phyloP scores from a whole-genome alignment of 1,139 yeast genomes.

The Waltiozyma sp. region DNA sequence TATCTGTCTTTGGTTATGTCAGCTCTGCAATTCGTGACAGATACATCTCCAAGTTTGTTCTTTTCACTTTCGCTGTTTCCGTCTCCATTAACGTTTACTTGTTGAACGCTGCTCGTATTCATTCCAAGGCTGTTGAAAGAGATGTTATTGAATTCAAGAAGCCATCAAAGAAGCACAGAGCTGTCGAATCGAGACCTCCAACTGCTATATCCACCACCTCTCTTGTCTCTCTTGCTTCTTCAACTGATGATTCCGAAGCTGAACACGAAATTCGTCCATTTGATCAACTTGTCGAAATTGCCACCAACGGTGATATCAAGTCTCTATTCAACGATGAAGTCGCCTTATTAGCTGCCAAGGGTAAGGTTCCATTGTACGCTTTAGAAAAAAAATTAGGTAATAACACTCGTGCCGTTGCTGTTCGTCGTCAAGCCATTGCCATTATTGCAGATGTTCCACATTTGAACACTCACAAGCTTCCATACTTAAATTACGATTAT shows the following conservation, averaged over 20 bases:
- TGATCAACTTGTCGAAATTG: slow-evolving; percentile 50
- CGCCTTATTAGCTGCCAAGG: slow-evolving; percentile 55
- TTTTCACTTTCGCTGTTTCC: slow-evolving; percentile 65
- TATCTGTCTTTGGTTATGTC: slow-evolving; percentile 42
- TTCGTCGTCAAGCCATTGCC: slow-evolving; percentile 88
- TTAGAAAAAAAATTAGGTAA: slow-evolving; percentile 84
- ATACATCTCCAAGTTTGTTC: slow-evolving; percentile 65
- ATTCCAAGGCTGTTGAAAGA: slow-evolving; percentile 20
- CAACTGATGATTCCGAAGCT: slow-evolving; percentile 16
- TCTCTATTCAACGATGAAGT: slow-evolving; percentile 65
- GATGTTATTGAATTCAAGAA: slow-evolving; percentile 11
- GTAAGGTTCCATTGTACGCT: slow-evolving; percentile 85
- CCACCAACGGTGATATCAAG: slow-evolving; percentile 66
- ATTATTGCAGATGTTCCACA: slow-evolving; percentile 74
- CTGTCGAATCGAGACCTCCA: slow-evolving; percentile 3
- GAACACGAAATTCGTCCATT: slow-evolving; percentile 27
- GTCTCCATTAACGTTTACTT: slow-evolving; percentile 76
- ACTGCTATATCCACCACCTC: slow-evolving; percentile 3
- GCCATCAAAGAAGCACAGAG: slow-evolving; percentile 8
- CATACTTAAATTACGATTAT: slow-evolving; percentile 77
- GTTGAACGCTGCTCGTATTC: slow-evolving; percentile 63
- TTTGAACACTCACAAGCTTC: slow-evolving; percentile 59
- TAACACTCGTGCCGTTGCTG: slow-evolving; percentile 81
- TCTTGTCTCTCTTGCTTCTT: slow-evolving; percentile 15
- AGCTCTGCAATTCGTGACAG: slow-evolving; percentile 76